Conservation (phyloP, 2,329 filamentous ascomycete genomes). For the Pseudogymnoascus sp. region DNA sequence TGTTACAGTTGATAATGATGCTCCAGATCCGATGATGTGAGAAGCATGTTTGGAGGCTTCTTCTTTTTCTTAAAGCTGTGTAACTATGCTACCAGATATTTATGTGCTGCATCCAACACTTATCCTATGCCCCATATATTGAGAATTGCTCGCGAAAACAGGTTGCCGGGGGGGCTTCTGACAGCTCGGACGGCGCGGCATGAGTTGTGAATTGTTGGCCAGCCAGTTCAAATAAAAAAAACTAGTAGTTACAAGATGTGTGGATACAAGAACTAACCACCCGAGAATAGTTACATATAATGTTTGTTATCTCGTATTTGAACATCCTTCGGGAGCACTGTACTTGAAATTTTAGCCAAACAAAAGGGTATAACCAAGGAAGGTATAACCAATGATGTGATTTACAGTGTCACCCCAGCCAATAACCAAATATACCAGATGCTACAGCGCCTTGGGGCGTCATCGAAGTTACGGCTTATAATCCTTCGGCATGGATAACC, state of each 20-base stretch:
- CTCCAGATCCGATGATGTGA: background rate
- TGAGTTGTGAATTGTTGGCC: background rate
- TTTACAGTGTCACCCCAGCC: background rate
- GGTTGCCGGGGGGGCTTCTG: no score
- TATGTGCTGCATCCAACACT: background rate
- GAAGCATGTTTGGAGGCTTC: background rate
- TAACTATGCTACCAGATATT: background rate
- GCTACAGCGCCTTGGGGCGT: no score
- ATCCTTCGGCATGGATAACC: no score
- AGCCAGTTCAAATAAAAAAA: background rate
- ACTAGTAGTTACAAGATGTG: background rate
- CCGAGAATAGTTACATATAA: background rate
- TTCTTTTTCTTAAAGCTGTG: background rate
- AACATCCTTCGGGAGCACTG: background rate
- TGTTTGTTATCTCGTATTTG: background rate
- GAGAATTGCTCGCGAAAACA: background rate
- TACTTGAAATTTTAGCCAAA: background rate
- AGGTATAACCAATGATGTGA: background rate
- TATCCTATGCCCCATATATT: background rate
- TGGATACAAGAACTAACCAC: background rate
- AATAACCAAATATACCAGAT: background rate
- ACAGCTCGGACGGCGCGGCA: background rate
- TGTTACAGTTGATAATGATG: background rate
- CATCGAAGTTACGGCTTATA: no score
- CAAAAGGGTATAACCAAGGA: background rate